Conservation (phyloP, 2,329 filamentous ascomycete genomes). For the Aspergillus fischeri region DNA sequence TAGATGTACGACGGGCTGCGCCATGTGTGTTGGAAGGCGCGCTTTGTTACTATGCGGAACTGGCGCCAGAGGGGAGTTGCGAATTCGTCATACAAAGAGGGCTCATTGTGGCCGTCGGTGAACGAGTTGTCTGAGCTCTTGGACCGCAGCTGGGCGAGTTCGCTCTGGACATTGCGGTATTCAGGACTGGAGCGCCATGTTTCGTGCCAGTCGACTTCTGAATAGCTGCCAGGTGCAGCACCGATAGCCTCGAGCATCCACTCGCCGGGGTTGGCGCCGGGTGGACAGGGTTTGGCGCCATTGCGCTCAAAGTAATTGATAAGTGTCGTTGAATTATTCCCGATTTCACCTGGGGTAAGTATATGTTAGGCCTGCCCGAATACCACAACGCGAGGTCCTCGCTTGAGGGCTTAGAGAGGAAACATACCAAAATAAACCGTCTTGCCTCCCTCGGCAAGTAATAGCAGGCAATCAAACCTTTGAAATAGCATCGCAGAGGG, state of each 20-base stretch:
- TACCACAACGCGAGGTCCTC: too few relatives aligned
- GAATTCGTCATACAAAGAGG: constrained; percentile 68
- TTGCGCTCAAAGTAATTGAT: constrained; percentile 62
- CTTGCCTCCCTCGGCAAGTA: constrained; percentile 61
- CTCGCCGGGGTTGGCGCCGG: constrained; percentile 68
- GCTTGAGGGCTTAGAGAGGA: too few relatives aligned
- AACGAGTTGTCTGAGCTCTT: constrained; percentile 29
- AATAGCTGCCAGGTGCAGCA: constrained; percentile 60
- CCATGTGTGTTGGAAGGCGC: constrained; percentile 91
- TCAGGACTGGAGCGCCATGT: constrained; percentile 59
- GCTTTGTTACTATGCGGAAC: constrained; percentile 62
- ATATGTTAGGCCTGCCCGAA: too few relatives aligned
- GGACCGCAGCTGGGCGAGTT: constrained; percentile 49
- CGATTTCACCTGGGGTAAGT: constrained; percentile 51
- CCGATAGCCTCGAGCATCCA: constrained; percentile 64
- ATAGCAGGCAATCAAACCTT: constrained; percentile 65
- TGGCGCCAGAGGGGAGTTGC: constrained; percentile 71
- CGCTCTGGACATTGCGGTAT: constrained; percentile 52
- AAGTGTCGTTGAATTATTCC: constrained; percentile 54
- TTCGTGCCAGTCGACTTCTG: constrained; percentile 61
- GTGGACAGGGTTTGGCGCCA: constrained; percentile 56
- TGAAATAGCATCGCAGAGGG: constrained; percentile 95
- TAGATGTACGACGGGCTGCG: constrained; percentile 86
- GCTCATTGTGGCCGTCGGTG: constrained; percentile 33
- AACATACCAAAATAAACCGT: constrained; percentile 60